A percentile compares a stretch with the other conserved stretches of the same genome.
Conservation (phyloP, 371 early-diverging fungal genomes). For the Blakeslea trispora region DNA sequence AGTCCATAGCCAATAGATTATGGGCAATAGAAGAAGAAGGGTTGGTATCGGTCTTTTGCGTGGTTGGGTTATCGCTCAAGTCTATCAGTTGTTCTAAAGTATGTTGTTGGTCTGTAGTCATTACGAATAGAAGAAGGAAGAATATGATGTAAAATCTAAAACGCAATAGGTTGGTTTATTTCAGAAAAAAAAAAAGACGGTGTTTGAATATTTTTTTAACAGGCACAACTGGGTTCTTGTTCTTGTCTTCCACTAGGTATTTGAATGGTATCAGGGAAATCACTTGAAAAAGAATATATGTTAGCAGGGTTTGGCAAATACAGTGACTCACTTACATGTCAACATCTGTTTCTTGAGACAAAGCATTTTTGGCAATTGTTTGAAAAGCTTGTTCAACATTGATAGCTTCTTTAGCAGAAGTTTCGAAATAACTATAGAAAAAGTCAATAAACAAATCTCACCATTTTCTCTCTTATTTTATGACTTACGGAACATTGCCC, state of each 20-base stretch:
- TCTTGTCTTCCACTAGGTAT: slow-evolving; percentile 75
- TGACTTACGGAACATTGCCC: slow-evolving; percentile 85
- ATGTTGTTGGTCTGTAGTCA: too few species aligned
- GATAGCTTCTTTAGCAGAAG: slow-evolving; percentile 95
- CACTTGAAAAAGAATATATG: slow-evolving; percentile 48
- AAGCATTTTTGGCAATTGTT: slow-evolving; percentile 91
- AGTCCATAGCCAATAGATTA: too few species aligned
- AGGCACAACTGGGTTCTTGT: slow-evolving; percentile 56
- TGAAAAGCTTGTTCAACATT: slow-evolving; percentile 97
- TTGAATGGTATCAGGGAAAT: slow-evolving; percentile 92
- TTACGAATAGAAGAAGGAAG: too few species aligned
- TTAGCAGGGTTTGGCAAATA: neutral
- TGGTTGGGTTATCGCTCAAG: neutral
- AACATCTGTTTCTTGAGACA: slow-evolving; percentile 90
- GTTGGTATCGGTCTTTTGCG: too few species aligned
- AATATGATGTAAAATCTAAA: neutral
- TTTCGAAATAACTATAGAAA: slow-evolving; percentile 83
- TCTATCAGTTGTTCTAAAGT: neutral
- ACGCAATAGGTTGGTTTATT: neutral
- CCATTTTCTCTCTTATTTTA: too few species aligned
- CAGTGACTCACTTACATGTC: slow-evolving; percentile 75
- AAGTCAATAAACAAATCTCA: neutral
- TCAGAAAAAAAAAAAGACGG: neutral
- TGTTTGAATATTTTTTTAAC: slow-evolving; percentile 22
- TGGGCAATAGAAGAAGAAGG: too few species aligned